phyloP scores from a whole-genome alignment of 2,329 filamentous ascomycete species.

The Ascocoryne sarcoides region DNA sequence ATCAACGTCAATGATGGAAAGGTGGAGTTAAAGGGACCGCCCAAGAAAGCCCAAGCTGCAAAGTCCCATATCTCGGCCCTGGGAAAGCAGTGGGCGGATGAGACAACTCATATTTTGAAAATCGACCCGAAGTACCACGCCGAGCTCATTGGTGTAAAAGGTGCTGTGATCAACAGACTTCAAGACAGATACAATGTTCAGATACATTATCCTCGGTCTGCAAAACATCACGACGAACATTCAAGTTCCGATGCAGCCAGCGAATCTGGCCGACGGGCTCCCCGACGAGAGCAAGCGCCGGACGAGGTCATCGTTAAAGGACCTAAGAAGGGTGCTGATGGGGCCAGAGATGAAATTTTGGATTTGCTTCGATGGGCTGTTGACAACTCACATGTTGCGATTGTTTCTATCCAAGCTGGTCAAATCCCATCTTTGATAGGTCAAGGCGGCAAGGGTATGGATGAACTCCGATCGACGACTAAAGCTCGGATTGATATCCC shows the following conservation, averaged over 20 bases:
- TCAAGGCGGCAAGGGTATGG: constrained; percentile 81
- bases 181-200: constrained; percentile 90
- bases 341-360: constrained; percentile 83
- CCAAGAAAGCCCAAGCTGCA: constrained; percentile 84
- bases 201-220: constrained; percentile 78
- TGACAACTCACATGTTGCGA: constrained; percentile 75
- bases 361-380: constrained; percentile 81
- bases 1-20: constrained; percentile 91
- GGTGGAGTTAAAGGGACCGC: constrained; percentile 90
- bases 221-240: constrained; percentile 63
- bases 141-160: constrained; percentile 84
- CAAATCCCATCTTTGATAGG: constrained; percentile 93
- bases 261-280: constrained; percentile 52
- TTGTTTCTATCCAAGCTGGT: constrained; percentile 78
- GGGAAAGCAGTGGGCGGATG: constrained; percentile 79
- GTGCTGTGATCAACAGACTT: constrained; percentile 80
- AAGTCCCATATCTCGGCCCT: constrained; percentile 74
- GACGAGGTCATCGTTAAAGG: constrained; percentile 90
- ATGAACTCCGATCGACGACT: constrained; percentile 74
- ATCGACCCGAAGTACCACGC: constrained; percentile 91
- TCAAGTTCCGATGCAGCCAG: constrained; percentile 60
- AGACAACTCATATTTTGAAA: constrained; percentile 78
- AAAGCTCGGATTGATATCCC: constrained; percentile 91
- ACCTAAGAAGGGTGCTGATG: constrained; percentile 85
- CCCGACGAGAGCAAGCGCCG: constrained; percentile 62